Percentiles rank a stretch among this genome's conserved stretches.
These are phyloP conservation scores for Wallacemonas sp. DNA, from an alignment of 208 protist species.

Conservation along the genomic window DNA sequence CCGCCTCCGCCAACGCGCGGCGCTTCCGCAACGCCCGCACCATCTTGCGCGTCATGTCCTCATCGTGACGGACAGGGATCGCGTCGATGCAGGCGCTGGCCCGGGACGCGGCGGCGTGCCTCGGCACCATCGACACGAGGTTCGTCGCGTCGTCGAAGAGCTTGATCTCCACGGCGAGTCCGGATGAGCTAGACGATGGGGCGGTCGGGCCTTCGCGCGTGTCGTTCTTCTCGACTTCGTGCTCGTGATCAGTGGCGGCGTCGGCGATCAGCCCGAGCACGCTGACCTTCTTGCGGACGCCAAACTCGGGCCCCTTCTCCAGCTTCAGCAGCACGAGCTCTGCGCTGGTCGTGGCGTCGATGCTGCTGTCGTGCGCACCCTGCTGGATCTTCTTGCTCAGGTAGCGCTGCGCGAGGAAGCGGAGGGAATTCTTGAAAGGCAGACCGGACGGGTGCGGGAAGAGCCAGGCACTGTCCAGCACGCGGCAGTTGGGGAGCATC, in stretches of 20 bases:
- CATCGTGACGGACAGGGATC: constrained; percentile 69
- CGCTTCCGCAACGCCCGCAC: constrained; percentile 60
- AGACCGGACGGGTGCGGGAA: constrained; percentile 89
- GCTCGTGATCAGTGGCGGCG: too few relatives aligned
- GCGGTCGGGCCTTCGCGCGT: too few relatives aligned
- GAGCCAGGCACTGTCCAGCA: constrained; percentile 90
- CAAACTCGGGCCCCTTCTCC: constrained; percentile 74
- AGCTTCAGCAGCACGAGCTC: constrained; percentile 88
- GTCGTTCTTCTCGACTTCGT: too few relatives aligned
- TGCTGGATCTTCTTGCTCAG: constrained; percentile 86
- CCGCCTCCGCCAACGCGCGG: constrained; percentile 2
- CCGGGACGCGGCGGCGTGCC: constrained; percentile 13
- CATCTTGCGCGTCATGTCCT: constrained; percentile 71
- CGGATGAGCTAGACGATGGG: neutral
- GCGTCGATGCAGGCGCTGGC: constrained; percentile 33
- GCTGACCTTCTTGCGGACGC: constrained; percentile 56
- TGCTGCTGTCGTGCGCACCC: constrained; percentile 77
- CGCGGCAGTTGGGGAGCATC: constrained; percentile 76
- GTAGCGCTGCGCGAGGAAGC: constrained; percentile 81
- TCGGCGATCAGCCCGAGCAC: constrained; percentile 55
- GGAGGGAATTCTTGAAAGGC: constrained; percentile 82
- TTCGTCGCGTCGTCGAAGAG: constrained; percentile 69
- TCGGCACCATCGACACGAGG: constrained; percentile 33
- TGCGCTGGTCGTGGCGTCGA: constrained; percentile 82
- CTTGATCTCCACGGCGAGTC: constrained; percentile 33